Conservation (phyloP, 495 filamentous ascomycete genomes). For the Xylaria venustula region DNA sequence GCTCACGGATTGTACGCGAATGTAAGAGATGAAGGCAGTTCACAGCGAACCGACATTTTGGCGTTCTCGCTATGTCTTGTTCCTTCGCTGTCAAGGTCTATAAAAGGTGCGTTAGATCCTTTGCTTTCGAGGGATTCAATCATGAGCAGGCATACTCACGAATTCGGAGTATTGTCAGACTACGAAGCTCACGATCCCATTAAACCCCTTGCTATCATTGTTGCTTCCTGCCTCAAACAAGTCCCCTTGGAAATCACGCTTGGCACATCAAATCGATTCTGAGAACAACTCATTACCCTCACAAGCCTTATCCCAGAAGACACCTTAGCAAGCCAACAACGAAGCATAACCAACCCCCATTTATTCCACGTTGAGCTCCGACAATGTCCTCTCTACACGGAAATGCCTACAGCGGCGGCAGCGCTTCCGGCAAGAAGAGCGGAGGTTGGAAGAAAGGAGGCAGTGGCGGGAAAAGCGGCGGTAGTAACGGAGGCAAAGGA, state of each 20-base stretch:
- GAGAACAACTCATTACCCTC: too few relatives aligned
- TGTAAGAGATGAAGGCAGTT: too few relatives aligned
- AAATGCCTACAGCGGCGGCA: neutral
- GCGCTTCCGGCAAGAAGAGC: neutral
- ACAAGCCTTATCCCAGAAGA: neutral
- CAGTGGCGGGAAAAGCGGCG: neutral
- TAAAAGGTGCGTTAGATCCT: neutral
- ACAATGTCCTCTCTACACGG: constrained; percentile 8
- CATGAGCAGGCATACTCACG: too few relatives aligned
- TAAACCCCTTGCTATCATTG: too few relatives aligned
- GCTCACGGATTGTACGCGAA: too few relatives aligned
- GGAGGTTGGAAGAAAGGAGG: neutral
- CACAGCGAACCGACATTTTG: neutral
- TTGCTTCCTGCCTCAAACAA: too few relatives aligned
- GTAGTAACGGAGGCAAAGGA: neutral
- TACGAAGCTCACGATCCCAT: too few relatives aligned
- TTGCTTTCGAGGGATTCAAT: neutral
- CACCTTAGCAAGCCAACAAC: neutral
- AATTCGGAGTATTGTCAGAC: too few relatives aligned
- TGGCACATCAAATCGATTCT: too few relatives aligned
- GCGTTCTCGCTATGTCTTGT: neutral
- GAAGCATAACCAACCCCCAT: neutral
- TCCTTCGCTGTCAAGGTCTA: neutral
- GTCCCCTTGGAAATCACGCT: too few relatives aligned
- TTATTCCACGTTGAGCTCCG: neutral